Conservation (phyloP, 345 rosid species). For the Sapria himalayana region DNA sequence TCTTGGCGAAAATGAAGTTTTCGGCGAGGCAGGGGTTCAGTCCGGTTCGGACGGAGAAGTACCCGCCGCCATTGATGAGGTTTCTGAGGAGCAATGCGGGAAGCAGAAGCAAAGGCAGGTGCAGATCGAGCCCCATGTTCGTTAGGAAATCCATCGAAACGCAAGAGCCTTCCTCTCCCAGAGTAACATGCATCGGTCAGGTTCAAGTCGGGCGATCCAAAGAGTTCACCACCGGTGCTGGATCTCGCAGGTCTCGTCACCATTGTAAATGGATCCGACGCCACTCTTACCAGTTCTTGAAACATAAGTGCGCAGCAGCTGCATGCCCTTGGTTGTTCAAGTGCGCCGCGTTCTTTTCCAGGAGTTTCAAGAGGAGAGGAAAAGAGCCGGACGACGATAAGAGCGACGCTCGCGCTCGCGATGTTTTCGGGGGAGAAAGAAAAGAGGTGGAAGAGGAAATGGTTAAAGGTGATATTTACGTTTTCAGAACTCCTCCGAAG, state of each 20-base stretch:
- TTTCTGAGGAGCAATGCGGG: slow-evolving; percentile 47
- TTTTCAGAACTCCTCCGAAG: slow-evolving; percentile 36
- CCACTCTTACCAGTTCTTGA: slow-evolving; percentile 7
- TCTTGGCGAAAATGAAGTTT: slow-evolving; percentile 29
- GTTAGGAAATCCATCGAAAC: slow-evolving; percentile 43
- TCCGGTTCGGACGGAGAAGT: slow-evolving; percentile 79
- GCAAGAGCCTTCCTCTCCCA: slow-evolving; percentile 81
- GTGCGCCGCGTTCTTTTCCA: slow-evolving; percentile 14
- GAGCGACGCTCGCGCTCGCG: slow-evolving; percentile 6
- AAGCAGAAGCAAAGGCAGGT: slow-evolving; percentile 54
- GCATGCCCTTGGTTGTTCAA: slow-evolving; percentile 23
- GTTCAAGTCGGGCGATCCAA: slow-evolving; percentile 55
- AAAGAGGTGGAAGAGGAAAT: slow-evolving; percentile 11
- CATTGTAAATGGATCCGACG: slow-evolving; percentile 29
- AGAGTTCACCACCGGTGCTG: slow-evolving; percentile 8
- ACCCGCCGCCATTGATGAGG: slow-evolving; percentile 76
- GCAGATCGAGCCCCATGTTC: slow-evolving; percentile 77
- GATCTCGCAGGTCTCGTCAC: slow-evolving; percentile 6
- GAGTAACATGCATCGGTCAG: slow-evolving; percentile 96
- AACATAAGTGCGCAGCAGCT: slow-evolving; percentile 13
- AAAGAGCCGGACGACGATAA: slow-evolving; percentile 13
- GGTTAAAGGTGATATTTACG: slow-evolving; percentile 15
- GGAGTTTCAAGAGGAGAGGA: slow-evolving; percentile 9
- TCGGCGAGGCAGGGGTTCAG: slow-evolving; percentile 49
- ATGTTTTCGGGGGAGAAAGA: slow-evolving; percentile 8